Evolutionary conservation across 495 filamentous ascomycete species (phyloP).

Genomic region (Aspergillus cavernicola): DNA sequence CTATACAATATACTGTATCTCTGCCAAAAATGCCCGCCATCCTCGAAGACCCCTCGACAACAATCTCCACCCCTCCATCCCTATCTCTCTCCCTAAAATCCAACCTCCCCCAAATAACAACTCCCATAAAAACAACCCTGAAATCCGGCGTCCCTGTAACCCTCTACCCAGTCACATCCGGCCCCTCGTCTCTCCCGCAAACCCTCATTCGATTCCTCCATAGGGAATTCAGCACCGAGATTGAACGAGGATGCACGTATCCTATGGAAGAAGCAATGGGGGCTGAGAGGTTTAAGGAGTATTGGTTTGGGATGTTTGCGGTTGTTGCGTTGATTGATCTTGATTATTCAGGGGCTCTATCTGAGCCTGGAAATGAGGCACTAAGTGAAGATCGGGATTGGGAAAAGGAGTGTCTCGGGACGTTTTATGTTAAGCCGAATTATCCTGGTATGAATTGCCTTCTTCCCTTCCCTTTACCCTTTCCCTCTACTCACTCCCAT

Average conservation of each 20-base stretch:
- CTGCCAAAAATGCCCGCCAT: conserved; percentile 50
- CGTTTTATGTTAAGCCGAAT: conserved; percentile 97
- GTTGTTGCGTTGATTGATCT: conserved; percentile 67
- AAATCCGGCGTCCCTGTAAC: conserved; percentile 78
- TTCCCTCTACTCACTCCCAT: background rate
- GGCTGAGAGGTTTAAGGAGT: conserved; percentile 68
- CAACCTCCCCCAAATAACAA: conserved; percentile 53
- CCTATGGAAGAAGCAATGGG: conserved; percentile 78
- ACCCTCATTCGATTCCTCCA: conserved; percentile 62
- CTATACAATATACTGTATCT: too few species aligned
- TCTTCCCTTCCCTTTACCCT: conserved; percentile 4
- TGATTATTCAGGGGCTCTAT: conserved; percentile 49
- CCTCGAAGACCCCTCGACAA: conserved; percentile 72
- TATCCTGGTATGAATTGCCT: conserved; percentile 78
- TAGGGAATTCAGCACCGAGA: conserved; percentile 82
- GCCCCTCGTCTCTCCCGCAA: conserved; percentile 57
- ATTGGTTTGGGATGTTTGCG: conserved; percentile 73
- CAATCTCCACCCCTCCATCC: conserved; percentile 51
- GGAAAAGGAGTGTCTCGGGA: conserved; percentile 80
- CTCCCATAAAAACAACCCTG: conserved; percentile 73
- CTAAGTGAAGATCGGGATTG: conserved; percentile 61
- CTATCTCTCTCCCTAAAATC: conserved; percentile 39
- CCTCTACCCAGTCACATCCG: conserved; percentile 66
- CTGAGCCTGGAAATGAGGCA: conserved; percentile 28
- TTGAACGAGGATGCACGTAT: conserved; percentile 88